Evolutionary conservation across 1,139 yeast genomes (phyloP), one percentile per base, ranked within the genome.

Genomic region (Wickerhamiella infanticola): DNA sequence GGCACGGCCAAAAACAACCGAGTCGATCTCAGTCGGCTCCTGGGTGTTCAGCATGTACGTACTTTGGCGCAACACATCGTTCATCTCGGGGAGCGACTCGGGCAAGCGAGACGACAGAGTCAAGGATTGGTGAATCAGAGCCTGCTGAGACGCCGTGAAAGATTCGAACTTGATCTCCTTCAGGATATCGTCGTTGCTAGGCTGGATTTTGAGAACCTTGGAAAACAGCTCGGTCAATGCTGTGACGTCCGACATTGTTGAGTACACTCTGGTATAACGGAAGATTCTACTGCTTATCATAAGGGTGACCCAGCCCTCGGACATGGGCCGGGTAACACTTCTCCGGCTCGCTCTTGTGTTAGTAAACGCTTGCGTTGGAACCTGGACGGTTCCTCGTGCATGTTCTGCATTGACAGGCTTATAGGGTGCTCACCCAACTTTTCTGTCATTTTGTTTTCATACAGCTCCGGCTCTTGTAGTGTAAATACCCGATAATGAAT

Each of bases 121-220:
- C 51, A 72, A 71, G 80, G 90, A 84, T 67, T 88, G 96, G 39
- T 84, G 73, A 53, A 75, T 72, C 55, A 81, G 72, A n/a, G 95
- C 95, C 55, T 72, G 69, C 66, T 75, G 77, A 42, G 61, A 52
- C 35, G 59, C 60, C 24, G 55, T 47, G 40, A 61, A 58, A 25
- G 52, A 50, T 37, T 50, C 43, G 27, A 51, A 48, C 37, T 46
- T 48, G 24, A 56, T 47, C 37, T 53, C 45, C 35, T 53, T 44
- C 35, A 50, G 48, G 24, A 58, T 48, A 3, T 50, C 45, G 18
- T 55, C 53, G 43, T 60, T 59, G 42, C 51, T 36, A 25, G 38
- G 42, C 31, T 44, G 41, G 24, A 53, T 47, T 11, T 48, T 51
- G 46, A 53, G 39, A 23, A 49, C 50, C 24, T 36, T 39, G 2